A percentile compares a stretch with the other conserved stretches of the same genome.
phyloP scores from a whole-genome alignment of 192 early-diverging fungal species.

The Coemansia sp. region DNA sequence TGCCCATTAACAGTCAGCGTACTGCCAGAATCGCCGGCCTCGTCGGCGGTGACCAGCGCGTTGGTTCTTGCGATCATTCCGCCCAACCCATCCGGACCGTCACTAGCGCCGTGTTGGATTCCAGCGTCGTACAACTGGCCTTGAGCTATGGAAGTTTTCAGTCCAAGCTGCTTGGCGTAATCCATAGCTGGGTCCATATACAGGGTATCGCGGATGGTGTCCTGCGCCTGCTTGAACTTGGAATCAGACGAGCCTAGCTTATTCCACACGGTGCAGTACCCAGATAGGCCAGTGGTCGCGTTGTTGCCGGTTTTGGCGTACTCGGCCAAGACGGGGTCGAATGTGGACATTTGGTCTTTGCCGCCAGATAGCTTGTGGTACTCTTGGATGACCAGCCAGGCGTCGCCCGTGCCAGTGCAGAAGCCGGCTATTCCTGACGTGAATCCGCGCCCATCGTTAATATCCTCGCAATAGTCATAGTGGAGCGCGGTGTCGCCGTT shows the following conservation, averaged over 20 bases:
- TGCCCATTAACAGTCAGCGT: slow-evolving; percentile 20
- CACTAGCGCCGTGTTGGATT: slow-evolving; percentile 38
- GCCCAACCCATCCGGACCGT: slow-evolving; percentile 17
- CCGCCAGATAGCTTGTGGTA: slow-evolving; percentile 42
- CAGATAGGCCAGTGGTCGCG: slow-evolving; percentile 32
- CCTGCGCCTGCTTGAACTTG: slow-evolving; percentile 46
- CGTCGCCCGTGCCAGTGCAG: slow-evolving; percentile 54
- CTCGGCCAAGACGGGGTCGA: slow-evolving; percentile 15
- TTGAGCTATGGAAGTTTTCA: slow-evolving; percentile 26
- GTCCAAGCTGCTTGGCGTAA: slow-evolving; percentile 24
- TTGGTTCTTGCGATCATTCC: slow-evolving; percentile 25
- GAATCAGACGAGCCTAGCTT: slow-evolving; percentile 31
- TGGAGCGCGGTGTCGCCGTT: slow-evolving; percentile 34
- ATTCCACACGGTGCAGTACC: slow-evolving; percentile 53
- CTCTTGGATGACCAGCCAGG: slow-evolving; percentile 45
- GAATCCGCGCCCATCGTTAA: slow-evolving; percentile 32
- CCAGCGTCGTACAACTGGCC: slow-evolving; percentile 55
- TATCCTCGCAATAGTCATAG: slow-evolving; percentile 43
- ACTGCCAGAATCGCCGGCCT: slow-evolving; percentile 7
- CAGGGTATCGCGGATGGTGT: slow-evolving; percentile 30
- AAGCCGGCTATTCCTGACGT: slow-evolving; percentile 44
- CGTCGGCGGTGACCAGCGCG: slow-evolving; percentile 13
- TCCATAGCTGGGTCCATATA: slow-evolving; percentile 46
- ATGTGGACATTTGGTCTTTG: not conserved
- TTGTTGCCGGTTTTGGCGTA: slow-evolving; percentile 10